These are phyloP conservation scores for Penicillium bialowiezense DNA, from an alignment of 495 filamentous ascomycete species.

Conservation along the genomic window DNA sequence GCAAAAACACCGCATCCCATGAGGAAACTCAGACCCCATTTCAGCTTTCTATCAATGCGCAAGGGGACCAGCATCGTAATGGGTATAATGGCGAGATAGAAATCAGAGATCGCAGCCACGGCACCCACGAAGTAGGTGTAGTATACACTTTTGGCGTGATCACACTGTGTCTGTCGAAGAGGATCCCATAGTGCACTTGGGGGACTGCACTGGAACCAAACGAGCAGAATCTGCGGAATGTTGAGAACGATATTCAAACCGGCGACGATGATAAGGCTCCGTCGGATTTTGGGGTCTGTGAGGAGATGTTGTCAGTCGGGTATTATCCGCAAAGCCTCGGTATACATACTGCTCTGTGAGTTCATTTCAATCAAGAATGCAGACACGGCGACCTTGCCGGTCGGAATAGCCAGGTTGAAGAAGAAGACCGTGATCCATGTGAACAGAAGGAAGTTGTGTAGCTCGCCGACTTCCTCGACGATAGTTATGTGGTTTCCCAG, in stretches of 20 bases:
- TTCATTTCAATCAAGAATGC: slow-evolving; percentile 28
- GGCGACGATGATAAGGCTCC: slow-evolving; percentile 22
- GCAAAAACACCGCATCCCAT: slow-evolving; percentile 28
- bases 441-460: slow-evolving; percentile 23
- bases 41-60: slow-evolving; percentile 24
- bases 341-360: slow-evolving; percentile 19
- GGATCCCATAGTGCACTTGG: slow-evolving; percentile 22
- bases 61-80: slow-evolving; percentile 23
- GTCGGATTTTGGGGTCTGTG: slow-evolving; percentile 23
- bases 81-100: slow-evolving; percentile 24
- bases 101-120: slow-evolving; percentile 20
- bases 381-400: slow-evolving; percentile 23
- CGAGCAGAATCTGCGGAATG: slow-evolving; percentile 21
- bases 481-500: slow-evolving; percentile 21
- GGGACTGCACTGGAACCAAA: slow-evolving; percentile 25
- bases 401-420: slow-evolving; percentile 26
- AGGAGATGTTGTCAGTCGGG: neutral
- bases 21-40: slow-evolving; percentile 27
- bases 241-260: slow-evolving; percentile 22
- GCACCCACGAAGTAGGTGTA: slow-evolving; percentile 26
- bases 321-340: neutral
- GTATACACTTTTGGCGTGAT: slow-evolving; percentile 23
- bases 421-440: slow-evolving; percentile 29
- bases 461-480: slow-evolving; percentile 15
- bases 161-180: slow-evolving; percentile 14